phyloP scores from a whole-genome alignment of 2,329 filamentous ascomycete genomes.

The Incumbomyces lentus region DNA sequence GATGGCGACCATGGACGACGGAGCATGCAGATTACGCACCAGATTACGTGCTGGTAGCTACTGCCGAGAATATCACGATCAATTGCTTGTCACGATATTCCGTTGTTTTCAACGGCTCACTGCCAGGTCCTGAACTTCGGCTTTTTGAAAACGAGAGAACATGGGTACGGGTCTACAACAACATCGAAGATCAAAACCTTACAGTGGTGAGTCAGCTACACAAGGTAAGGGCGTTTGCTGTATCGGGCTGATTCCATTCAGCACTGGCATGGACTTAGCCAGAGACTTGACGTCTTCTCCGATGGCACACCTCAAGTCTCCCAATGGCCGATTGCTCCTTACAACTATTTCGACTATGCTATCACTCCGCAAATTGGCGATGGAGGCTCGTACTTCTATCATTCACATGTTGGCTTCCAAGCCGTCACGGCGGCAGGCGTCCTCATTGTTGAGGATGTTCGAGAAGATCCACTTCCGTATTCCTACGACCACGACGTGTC shows the following conservation, averaged over 20 bases:
- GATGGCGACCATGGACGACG: neutral
- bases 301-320: constrained; percentile 51
- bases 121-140: constrained; percentile 41
- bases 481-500: constrained; percentile 52
- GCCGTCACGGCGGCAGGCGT: constrained; percentile 47
- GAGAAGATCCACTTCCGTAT: constrained; percentile 38
- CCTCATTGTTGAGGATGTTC: constrained; percentile 45
- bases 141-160: constrained; percentile 35
- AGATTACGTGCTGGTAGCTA: constrained; percentile 38
- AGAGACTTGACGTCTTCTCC: constrained; percentile 50
- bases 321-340: constrained; percentile 55
- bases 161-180: constrained; percentile 51
- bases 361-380: constrained; percentile 42
- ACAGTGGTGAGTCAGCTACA: constrained; percentile 39
- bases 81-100: constrained; percentile 39
- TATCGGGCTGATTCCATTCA: constrained; percentile 21
- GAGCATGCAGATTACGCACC: constrained; percentile 24
- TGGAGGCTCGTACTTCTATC: constrained; percentile 58
- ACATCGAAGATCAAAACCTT: constrained; percentile 42
- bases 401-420: constrained; percentile 57
- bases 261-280: constrained; percentile 60
- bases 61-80: constrained; percentile 31
- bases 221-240: neutral
- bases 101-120: constrained; percentile 43
- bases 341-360: constrained; percentile 58